A percentile compares a stretch with the other conserved stretches of the same genome.
These are phyloP conservation scores for Agrocybe pediades DNA, from an alignment of 768 basidiomycete species.

Conservation along the genomic window DNA sequence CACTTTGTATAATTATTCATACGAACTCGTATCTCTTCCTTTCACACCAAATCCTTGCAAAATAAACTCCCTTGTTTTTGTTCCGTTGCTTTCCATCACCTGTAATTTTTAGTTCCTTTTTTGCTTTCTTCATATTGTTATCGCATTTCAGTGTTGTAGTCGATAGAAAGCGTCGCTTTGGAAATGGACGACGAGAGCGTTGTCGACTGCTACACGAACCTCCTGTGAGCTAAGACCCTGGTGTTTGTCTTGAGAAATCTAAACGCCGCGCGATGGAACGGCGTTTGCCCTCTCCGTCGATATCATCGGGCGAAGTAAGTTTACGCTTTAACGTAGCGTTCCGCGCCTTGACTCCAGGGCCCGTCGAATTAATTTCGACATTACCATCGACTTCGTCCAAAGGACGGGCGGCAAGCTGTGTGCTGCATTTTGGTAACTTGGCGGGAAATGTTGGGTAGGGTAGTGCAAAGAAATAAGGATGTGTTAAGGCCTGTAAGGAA, in stretches of 20 bases:
- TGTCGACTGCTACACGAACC: neutral
- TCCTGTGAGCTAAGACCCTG: conserved; percentile 29
- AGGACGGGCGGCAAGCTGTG: conserved; percentile 48
- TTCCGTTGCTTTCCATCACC: conserved; percentile 11
- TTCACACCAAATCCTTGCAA: neutral
- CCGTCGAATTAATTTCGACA: conserved; percentile 51
- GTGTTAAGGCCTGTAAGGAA: conserved; percentile 68
- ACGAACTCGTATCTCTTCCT: neutral
- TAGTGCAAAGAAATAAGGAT: conserved; percentile 84
- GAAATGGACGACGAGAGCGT: neutral
- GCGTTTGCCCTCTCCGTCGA: conserved; percentile 42
- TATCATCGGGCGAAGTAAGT: conserved; percentile 56
- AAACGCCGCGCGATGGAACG: conserved; percentile 70
- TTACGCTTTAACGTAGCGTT: conserved; percentile 72
- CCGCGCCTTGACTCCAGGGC: conserved; percentile 54
- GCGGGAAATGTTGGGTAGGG: conserved; percentile 89
- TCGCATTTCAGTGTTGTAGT: neutral
- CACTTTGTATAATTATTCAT: neutral
- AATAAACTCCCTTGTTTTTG: conserved; percentile 1
- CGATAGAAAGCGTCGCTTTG: neutral
- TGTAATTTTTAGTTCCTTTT: conserved; percentile 21
- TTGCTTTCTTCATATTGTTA: conserved; percentile 1
- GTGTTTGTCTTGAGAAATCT: conserved; percentile 63
- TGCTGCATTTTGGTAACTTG: conserved; percentile 78
- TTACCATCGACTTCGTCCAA: conserved; percentile 82